A percentile compares a stretch with the other conserved stretches of the same genome.
Conservation (phyloP, 768 basidiomycete species). For the Coprinellus micaceus region DNA sequence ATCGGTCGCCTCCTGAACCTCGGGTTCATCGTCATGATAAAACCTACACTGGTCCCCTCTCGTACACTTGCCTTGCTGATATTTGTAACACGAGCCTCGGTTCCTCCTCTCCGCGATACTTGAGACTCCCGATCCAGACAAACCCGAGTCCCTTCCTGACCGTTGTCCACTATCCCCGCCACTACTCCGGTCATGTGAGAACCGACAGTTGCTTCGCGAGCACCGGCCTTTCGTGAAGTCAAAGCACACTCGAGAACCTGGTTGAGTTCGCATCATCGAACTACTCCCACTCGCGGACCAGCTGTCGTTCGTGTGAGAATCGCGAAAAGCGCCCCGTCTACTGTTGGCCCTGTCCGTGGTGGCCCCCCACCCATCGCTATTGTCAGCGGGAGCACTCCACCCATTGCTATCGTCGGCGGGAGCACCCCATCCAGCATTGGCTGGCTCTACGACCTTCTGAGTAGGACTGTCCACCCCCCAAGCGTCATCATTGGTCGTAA, state of each 20-base stretch:
- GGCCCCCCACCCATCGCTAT: conserved; percentile 4
- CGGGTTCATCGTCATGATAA: conserved; percentile 1
- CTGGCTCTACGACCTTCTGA: no score
- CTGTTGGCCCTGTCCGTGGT: neutral
- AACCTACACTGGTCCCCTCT: neutral
- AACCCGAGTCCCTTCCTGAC: neutral
- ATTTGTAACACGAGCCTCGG: neutral
- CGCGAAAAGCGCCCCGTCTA: neutral
- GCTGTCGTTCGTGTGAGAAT: no score
- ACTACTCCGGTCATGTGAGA: neutral
- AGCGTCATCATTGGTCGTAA: neutral
- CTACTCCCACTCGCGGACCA: neutral
- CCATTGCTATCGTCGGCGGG: conserved; percentile 8
- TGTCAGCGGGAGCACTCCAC: conserved; percentile 10
- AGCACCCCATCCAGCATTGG: neutral
- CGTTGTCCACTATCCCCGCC: neutral
- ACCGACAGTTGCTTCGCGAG: no score
- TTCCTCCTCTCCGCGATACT: neutral
- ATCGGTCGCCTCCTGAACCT: neutral
- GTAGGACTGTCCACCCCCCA: neutral
- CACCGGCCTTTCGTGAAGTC: no score
- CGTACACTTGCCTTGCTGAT: neutral
- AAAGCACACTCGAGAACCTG: no score
- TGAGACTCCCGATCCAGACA: conserved; percentile 1
- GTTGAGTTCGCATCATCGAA: no score